Conservation (phyloP, 2,329 filamentous ascomycete genomes). For the Cytospora mali region DNA sequence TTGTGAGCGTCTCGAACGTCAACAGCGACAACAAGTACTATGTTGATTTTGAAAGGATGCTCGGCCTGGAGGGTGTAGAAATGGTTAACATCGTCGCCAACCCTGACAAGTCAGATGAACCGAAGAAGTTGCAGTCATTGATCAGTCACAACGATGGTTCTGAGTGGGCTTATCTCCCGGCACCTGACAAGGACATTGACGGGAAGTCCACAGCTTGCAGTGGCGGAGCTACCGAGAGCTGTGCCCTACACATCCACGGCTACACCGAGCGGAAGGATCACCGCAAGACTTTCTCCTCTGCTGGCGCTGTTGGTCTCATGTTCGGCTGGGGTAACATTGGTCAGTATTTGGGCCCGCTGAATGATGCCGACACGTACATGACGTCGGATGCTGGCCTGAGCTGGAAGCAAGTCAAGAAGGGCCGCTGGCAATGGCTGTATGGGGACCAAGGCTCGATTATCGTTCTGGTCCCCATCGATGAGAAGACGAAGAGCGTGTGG, state of each 20-base stretch:
- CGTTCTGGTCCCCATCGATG: conserved; percentile 76
- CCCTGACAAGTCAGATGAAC: conserved; percentile 61
- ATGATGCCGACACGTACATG: conserved; percentile 86
- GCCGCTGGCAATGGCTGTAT: conserved; percentile 89
- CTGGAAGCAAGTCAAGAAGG: conserved; percentile 86
- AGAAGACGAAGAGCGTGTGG: conserved; percentile 66
- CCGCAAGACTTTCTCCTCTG: conserved; percentile 83
- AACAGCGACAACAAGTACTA: conserved; percentile 78
- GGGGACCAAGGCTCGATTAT: conserved; percentile 94
- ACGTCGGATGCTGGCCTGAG: conserved; percentile 86
- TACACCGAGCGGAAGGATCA: conserved; percentile 89
- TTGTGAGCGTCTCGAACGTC: conserved; percentile 77
- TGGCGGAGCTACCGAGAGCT: conserved; percentile 59
- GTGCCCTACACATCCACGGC: conserved; percentile 89
- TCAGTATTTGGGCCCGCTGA: conserved; percentile 61
- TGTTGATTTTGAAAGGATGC: conserved; percentile 96
- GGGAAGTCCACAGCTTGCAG: conserved; percentile 73
- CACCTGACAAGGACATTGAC: conserved; percentile 72
- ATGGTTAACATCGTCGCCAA: conserved; percentile 87
- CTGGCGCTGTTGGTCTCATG: conserved; percentile 86
- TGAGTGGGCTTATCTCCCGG: conserved; percentile 76
- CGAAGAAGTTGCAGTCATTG: conserved; percentile 83
- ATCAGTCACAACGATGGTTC: conserved; percentile 97
- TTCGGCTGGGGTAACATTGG: conserved; percentile 93
- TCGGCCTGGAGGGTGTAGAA: conserved; percentile 85